Base-by-base conservation (phyloP, 2,329 filamentous ascomycete genomes). In the Aspergillus uvarum region DNA sequence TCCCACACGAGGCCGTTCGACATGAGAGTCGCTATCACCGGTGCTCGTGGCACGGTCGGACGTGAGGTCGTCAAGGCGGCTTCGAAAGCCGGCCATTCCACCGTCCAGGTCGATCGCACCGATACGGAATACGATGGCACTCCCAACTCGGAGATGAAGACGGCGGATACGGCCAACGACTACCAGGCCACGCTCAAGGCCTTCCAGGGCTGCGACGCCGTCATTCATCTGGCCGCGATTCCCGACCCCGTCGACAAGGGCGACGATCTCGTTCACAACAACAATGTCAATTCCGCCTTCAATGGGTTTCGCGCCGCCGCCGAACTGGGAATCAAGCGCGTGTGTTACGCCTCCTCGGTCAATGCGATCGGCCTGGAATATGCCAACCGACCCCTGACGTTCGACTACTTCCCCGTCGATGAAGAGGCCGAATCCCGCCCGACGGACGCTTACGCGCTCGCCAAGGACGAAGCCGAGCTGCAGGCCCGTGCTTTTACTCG, bases 1-100 rank as follows among this genome's bases (percentile, higher is more conserved):
- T 32, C 53, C 26, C 21, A 19, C 35, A 19, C 19, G 2, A 44
- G 11, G 8, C 3, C 19, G n/a, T 6, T 5, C 32, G 59, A 42
- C 22, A 71, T 72, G 77, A 79, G 71, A 73, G 78, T 71, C 71
- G 78, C 77, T 61, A 79, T 70, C 69, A 80, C 72, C 55, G 70
- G 72, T 61, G 76, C 59, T 67, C 74, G 70, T 70, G 69, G 75
- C 66, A 71, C 65, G 24, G 72, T 74, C 53, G 71, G 71, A 50
- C 60, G 64, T 42, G 67, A 66, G 22, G 62, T 70, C 21, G 72
- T 76, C 50, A 70, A 73, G 62, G 58, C 70, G 7, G 72, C 68
- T 56, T 67, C 73, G 7, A 61, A 72, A 7, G 66, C 70, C 50
- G 74, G 72, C 48, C 70, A 76, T 61, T 38, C 66, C 14, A 76